Percentiles rank a stretch among this genome's conserved stretches.
phyloP scores from a whole-genome alignment of 441 rosid species.

The Biscutella laevigata region DNA sequence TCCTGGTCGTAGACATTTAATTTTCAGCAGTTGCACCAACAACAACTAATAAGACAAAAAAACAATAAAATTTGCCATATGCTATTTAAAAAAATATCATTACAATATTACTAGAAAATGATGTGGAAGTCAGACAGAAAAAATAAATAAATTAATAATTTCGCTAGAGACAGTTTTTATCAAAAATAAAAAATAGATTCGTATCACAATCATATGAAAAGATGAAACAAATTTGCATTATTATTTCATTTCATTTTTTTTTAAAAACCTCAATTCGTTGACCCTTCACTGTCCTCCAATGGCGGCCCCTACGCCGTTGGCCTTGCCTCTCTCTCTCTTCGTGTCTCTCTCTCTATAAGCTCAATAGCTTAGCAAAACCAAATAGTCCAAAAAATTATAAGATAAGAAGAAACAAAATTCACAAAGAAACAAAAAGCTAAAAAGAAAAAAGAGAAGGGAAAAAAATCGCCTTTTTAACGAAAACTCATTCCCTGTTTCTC shows the following conservation, averaged over 20 bases:
- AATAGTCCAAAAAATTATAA: slow-evolving; percentile 32
- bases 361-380: slow-evolving; percentile 12
- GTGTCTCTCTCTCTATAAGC: neutral
- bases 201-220: slow-evolving; percentile 31
- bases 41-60: slow-evolving; percentile 22
- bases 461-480: slow-evolving; percentile 22
- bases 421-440: slow-evolving; percentile 32
- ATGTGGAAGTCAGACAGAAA: slow-evolving; percentile 12
- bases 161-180: slow-evolving; percentile 19
- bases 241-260: neutral
- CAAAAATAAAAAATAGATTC: slow-evolving; percentile 1
- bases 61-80: slow-evolving; percentile 25
- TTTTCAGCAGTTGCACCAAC: slow-evolving; percentile 29
- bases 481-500: slow-evolving; percentile 25
- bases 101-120: slow-evolving; percentile 24
- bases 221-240: slow-evolving; percentile 24
- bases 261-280: slow-evolving; percentile 42
- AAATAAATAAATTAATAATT: neutral
- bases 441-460: slow-evolving; percentile 18
- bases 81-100: slow-evolving; percentile 14
- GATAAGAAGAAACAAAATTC: slow-evolving; percentile 37
- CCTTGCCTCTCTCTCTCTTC: slow-evolving; percentile 31
- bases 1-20: slow-evolving; percentile 21
- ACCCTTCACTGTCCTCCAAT: slow-evolving; percentile 70
- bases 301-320: slow-evolving; percentile 99